Conservation (phyloP, 1,284 basidiomycete genomes). For the Apiotrichum laibachii region DNA sequence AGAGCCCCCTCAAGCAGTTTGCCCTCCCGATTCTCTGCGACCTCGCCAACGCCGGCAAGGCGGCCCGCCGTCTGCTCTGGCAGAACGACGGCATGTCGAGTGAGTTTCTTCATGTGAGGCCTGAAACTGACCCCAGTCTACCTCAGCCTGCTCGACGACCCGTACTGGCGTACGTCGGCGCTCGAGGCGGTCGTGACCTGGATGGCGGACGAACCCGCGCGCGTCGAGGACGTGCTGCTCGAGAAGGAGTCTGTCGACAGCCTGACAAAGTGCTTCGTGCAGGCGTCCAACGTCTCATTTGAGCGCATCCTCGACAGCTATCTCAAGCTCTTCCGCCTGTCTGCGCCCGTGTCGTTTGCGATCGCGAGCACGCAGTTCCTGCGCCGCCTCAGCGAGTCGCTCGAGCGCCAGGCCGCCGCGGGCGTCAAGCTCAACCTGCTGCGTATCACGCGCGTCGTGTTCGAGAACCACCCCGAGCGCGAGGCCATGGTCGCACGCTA, state of each 20-base stretch:
- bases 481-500: conserved; percentile 73
- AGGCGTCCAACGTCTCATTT: conserved; percentile 85
- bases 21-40: conserved; percentile 95
- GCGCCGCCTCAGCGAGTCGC: conserved; percentile 79
- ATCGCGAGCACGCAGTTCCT: conserved; percentile 78
- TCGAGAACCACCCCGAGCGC: conserved; percentile 84
- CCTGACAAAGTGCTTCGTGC: conserved; percentile 78
- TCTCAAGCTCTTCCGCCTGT: conserved; percentile 82
- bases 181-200: conserved; percentile 87
- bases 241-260: conserved; percentile 67
- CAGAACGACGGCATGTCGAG: conserved; percentile 73
- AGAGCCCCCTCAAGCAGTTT: conserved; percentile 91
- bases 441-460: conserved; percentile 76
- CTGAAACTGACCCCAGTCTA: conserved; percentile 61
- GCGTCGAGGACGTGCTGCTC: conserved; percentile 83
- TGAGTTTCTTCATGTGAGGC: conserved; percentile 21
- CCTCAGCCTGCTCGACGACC: conserved; percentile 78
- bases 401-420: conserved; percentile 66
- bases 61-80: conserved; percentile 80
- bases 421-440: conserved; percentile 87
- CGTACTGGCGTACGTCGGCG: conserved; percentile 93
- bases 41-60: conserved; percentile 87
- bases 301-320: conserved; percentile 90
- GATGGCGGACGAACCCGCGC: conserved; percentile 91
- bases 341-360: conserved; percentile 67